phyloP scores from a whole-genome alignment of 345 rosid species.

The Noccaea bulbosa region DNA sequence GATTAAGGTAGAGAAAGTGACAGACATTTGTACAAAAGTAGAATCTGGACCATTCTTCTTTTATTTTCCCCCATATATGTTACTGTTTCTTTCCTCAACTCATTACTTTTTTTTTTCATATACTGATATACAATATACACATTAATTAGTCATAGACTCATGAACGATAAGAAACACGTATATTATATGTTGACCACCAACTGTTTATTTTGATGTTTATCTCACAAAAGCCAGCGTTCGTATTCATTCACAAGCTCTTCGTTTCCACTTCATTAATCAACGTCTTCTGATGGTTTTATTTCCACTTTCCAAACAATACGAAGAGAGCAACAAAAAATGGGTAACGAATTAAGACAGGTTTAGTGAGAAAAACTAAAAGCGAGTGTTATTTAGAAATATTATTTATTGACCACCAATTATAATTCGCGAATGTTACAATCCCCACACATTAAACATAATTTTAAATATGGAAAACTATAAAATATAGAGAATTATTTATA shows the following conservation, averaged over 20 bases:
- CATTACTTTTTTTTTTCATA: not conserved
- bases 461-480: too few relatives aligned
- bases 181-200: too few relatives aligned
- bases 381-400: too few relatives aligned
- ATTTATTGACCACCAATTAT: too few relatives aligned
- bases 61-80: constrained; percentile 6
- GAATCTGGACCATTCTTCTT: constrained; percentile 41
- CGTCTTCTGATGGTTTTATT: not conserved
- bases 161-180: too few relatives aligned
- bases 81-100: constrained; percentile 37
- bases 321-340: not conserved
- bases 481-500: too few relatives aligned
- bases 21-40: constrained; percentile 24
- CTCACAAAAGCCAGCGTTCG: too few relatives aligned
- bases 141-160: not conserved
- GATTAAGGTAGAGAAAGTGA: constrained; percentile 42
- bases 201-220: too few relatives aligned
- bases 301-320: not conserved
- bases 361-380: not conserved
- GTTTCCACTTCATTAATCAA: not conserved
- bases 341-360: not conserved
- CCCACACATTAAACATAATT: too few relatives aligned
- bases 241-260: too few relatives aligned
- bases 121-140: not conserved
- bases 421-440: too few relatives aligned